Base-by-base conservation (phyloP, 2,329 filamentous ascomycete genomes). In the Apiospora saccharicola region DNA sequence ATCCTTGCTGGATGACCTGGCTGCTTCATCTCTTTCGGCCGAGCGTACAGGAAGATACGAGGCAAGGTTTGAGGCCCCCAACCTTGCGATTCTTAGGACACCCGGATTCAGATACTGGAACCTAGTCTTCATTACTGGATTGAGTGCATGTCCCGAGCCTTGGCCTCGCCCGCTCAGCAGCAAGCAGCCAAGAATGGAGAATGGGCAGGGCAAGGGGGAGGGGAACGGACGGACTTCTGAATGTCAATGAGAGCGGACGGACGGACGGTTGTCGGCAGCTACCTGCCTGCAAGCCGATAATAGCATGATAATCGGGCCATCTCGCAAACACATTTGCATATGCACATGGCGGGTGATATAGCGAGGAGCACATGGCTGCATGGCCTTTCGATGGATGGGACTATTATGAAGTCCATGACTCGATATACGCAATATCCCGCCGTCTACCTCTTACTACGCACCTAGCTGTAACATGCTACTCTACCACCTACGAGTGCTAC, bases 291-390 rank as follows among this genome's bases (percentile, higher is more conserved):
- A 41, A 64, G 57, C 57, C 57, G 34, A 64, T 61, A 41, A 64
- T 64, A 64, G 57, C 57, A 64, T 64, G 57, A 64, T 34, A 64
- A 64, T 64, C 57, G 57, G 30, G 57, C 57, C 57, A 64, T 64
- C 57, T 41, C 41, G 34, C 41, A 37, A 34, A 41, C 30, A 34
- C 53, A 61, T 34, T 61, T 34, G 26, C 53, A 61, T 61, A 22
- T 61, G 53, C 53, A 37, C 37, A 37, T 61, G 30, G 53, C 4
- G 6, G 51, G 51, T 57, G 51, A 34, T 57, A 57, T 26, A 57
- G 26, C 16, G 26, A 57, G 26, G 51, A 61, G 57, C 22, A n/a
- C 19, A 64, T 64, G 34, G 57, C 34, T 22, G 13, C 19, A 64
- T 64, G 34, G 57, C 34, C 34, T 64, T 64, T 41, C 34, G 34